Evolutionary conservation across 202 grass and related monocot species (phyloP), one percentile per base, ranked within the genome.

Genomic region (Schoenoplectus tabernaemontani): DNA sequence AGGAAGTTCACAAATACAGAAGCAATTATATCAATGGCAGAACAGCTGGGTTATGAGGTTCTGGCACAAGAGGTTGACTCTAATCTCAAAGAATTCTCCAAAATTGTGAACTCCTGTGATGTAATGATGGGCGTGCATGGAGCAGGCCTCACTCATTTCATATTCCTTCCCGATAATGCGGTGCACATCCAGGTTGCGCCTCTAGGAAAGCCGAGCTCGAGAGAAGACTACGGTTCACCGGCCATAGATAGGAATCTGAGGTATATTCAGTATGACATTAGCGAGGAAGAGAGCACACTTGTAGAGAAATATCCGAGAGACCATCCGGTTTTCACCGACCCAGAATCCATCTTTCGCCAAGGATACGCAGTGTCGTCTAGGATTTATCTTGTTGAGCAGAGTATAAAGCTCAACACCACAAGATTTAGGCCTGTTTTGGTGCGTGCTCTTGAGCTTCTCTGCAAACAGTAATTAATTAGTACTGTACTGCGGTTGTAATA

Each of bases 111-210:
- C 86, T 77, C 86, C 9, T 93, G 84, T 69, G 93, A 96, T 75
- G 84, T 51, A 60, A 78, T 96, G 82, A 9, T 96, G 51, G 93
- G 86, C 23, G 93, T 93, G 76, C 93, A 96, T 72, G 93, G 93
- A 13, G 89, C 93, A 0, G 88, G 90, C 16, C 88, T 96, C 22
- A 96, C 90, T 0, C 90, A 96, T 84, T 81, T 90, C 48, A 39
- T 91, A 47, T 96, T 96, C 77, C 88, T 96, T 33, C 93, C 93
- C 12, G 83, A 84, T 83, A 89, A 89, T 43, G 90, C 90, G 1
- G 86, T 93, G 51, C 86, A 90, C 53, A 57, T 96, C n/a, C 88
- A 96, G 85, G 86, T 96, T 70, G 93, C 90, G 50, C 93, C 93
- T 17, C 53, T 90, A 50, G 93, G 90, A 13, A 20, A 83, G 67